Evolutionary conservation across 2,329 filamentous ascomycete species (phyloP).

Genomic region (Escovopsis sp.): DNA sequence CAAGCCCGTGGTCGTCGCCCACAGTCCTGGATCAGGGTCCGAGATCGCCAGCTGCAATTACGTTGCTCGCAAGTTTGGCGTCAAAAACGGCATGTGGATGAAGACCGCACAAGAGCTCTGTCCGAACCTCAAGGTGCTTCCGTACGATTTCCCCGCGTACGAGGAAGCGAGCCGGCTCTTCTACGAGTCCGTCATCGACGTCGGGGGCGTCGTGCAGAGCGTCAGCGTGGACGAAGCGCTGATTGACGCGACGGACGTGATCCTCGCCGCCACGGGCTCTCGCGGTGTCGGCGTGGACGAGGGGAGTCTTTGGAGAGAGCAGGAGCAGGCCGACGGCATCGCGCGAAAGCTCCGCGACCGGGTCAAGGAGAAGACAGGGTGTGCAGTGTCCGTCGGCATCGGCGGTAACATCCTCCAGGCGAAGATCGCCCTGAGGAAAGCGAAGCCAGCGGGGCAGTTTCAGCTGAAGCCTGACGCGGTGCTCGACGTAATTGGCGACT

Average conservation of each 20-base stretch:
- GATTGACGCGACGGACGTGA: slow-evolving; percentile 62
- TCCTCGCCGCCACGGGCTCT: slow-evolving; percentile 49
- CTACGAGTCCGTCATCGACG: slow-evolving; percentile 66
- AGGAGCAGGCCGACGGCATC: slow-evolving; percentile 61
- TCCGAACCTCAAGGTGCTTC: slow-evolving; percentile 73
- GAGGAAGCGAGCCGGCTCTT: slow-evolving; percentile 82
- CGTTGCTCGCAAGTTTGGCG: slow-evolving; percentile 64
- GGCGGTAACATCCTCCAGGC: slow-evolving; percentile 82
- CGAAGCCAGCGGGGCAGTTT: slow-evolving; percentile 86
- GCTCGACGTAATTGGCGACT: slow-evolving; percentile 57
- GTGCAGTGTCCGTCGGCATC: slow-evolving; percentile 83
- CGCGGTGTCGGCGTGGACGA: slow-evolving; percentile 49
- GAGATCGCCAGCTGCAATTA: slow-evolving; percentile 99
- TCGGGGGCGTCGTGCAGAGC: slow-evolving; percentile 79
- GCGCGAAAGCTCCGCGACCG: slow-evolving; percentile 46
- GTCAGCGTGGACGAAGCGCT: slow-evolving; percentile 95
- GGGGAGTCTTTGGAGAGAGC: slow-evolving; percentile 59
- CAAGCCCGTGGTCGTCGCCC: slow-evolving; percentile 78
- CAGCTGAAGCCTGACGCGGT: slow-evolving; percentile 73
- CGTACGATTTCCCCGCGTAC: slow-evolving; percentile 90
- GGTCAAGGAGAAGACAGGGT: slow-evolving; percentile 62
- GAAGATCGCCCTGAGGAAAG: slow-evolving; percentile 77
- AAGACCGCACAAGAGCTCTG: slow-evolving; percentile 71
- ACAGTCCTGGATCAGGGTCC: slow-evolving; percentile 69
- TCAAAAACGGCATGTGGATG: slow-evolving; percentile 99